Evolutionary conservation across 2,329 filamentous ascomycete species (phyloP).

Genomic region (Zymoseptoria tritici): DNA sequence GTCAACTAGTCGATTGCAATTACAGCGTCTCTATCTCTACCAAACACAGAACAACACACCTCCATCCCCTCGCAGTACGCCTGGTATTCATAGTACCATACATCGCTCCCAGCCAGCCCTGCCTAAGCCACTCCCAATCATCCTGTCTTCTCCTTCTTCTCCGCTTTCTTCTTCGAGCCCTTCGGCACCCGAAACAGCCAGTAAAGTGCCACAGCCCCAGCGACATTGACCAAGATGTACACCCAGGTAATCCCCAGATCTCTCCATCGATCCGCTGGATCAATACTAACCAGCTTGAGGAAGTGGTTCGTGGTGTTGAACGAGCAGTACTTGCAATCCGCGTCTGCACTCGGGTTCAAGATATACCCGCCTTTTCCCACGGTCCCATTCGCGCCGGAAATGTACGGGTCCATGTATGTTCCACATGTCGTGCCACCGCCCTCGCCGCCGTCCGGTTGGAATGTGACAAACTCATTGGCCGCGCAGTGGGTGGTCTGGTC

Average conservation of each 20-base stretch:
- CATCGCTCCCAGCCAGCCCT: too few species aligned
- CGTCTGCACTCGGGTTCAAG: conserved; percentile 26
- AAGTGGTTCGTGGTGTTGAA: conserved; percentile 39
- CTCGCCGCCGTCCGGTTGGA: conserved; percentile 54
- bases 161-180: conserved; percentile 36
- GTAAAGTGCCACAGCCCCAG: conserved; percentile 45
- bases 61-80: too few species aligned
- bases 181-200: conserved; percentile 50
- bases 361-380: conserved; percentile 32
- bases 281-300: conserved; percentile 35
- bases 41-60: too few species aligned
- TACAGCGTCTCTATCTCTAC: too few species aligned
- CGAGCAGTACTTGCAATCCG: conserved; percentile 35
- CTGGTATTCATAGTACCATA: too few species aligned
- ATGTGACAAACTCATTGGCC: conserved; percentile 59
- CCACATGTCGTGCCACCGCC: conserved; percentile 39
- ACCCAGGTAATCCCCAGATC: conserved; percentile 49
- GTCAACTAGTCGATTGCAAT: too few species aligned
- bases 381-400: conserved; percentile 4
- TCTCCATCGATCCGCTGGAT: conserved; percentile 42
- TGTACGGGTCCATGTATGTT: conserved; percentile 33
- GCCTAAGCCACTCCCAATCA: not conserved
- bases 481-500: conserved; percentile 60
- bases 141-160: conserved; percentile 33
- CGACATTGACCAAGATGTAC: conserved; percentile 46